These are phyloP conservation scores for Rhodotorula paludigena DNA, from an alignment of 768 basidiomycete genomes.

Conservation along the genomic window DNA sequence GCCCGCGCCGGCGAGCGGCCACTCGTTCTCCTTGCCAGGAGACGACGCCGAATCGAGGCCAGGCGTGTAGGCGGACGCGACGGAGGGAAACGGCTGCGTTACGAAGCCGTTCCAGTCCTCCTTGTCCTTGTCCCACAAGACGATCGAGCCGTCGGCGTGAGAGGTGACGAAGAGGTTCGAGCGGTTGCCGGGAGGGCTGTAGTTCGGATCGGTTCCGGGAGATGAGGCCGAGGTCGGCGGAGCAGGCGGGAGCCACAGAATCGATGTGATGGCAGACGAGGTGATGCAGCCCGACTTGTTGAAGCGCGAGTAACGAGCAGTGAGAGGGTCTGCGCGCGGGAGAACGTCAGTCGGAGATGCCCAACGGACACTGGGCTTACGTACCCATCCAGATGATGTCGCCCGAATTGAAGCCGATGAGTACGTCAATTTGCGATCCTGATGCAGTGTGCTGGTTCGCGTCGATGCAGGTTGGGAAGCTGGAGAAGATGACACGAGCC, in stretches of 20 bases:
- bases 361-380: background rate
- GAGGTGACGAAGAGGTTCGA: slow-evolving; percentile 76
- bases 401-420: slow-evolving; percentile 90
- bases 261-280: slow-evolving; percentile 75
- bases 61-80: slow-evolving; percentile 1
- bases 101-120: slow-evolving; percentile 55
- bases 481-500: slow-evolving; percentile 74
- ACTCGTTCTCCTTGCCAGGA: slow-evolving; percentile 24
- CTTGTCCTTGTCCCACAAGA: slow-evolving; percentile 84
- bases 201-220: background rate
- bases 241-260: slow-evolving; percentile 79
- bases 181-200: slow-evolving; percentile 7
- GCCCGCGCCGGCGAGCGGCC: slow-evolving; percentile 14
- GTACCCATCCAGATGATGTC: slow-evolving; percentile 91
- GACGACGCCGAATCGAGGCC: background rate
- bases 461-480: slow-evolving; percentile 84
- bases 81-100: slow-evolving; percentile 42
- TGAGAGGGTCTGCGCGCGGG: slow-evolving; percentile 27
- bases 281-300: slow-evolving; percentile 65
- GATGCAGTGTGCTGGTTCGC: slow-evolving; percentile 74
- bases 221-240: slow-evolving; percentile 3
- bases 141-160: slow-evolving; percentile 81
- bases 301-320: slow-evolving; percentile 36
- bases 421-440: slow-evolving; percentile 71
- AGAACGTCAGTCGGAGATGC: slow-evolving; percentile 42